Percentiles rank a stretch among this genome's conserved stretches.
Evolutionary conservation across 768 basidiomycete species (phyloP).

Genomic region (Boletales sp.): DNA sequence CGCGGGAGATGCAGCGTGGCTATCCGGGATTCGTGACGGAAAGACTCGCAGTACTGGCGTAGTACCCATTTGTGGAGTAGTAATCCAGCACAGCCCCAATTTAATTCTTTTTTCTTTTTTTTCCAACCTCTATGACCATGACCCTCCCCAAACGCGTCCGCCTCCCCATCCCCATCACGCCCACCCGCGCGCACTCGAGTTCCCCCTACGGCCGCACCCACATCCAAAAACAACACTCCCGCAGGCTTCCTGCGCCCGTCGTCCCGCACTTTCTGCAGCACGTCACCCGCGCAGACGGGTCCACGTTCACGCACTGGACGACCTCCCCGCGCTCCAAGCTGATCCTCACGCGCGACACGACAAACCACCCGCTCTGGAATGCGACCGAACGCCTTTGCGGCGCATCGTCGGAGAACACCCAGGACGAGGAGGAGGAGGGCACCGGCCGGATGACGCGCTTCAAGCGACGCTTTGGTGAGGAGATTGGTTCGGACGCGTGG

Average conservation of each 20-base stretch:
- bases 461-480: constrained; percentile 64
- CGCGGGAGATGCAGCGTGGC: constrained; percentile 6
- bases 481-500: constrained; percentile 35
- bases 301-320: constrained; percentile 83
- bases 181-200: constrained; percentile 49
- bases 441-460: constrained; percentile 81
- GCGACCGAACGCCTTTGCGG: constrained; percentile 53
- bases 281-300: constrained; percentile 85
- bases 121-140: too few species aligned
- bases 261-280: constrained; percentile 85
- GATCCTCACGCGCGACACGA: constrained; percentile 80
- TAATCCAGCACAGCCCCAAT: too few species aligned
- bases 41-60: too few species aligned
- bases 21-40: constrained; percentile 13
- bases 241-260: constrained; percentile 73
- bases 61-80: too few species aligned
- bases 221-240: constrained; percentile 68
- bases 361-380: constrained; percentile 87
- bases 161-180: neutral
- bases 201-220: constrained; percentile 85
- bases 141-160: too few species aligned
- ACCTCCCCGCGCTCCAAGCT: constrained; percentile 80
- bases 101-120: too few species aligned
- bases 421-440: constrained; percentile 66
- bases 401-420: constrained; percentile 38